phyloP scores from a whole-genome alignment of 2,329 filamentous ascomycete species.

The Triangularia verruculosa region DNA sequence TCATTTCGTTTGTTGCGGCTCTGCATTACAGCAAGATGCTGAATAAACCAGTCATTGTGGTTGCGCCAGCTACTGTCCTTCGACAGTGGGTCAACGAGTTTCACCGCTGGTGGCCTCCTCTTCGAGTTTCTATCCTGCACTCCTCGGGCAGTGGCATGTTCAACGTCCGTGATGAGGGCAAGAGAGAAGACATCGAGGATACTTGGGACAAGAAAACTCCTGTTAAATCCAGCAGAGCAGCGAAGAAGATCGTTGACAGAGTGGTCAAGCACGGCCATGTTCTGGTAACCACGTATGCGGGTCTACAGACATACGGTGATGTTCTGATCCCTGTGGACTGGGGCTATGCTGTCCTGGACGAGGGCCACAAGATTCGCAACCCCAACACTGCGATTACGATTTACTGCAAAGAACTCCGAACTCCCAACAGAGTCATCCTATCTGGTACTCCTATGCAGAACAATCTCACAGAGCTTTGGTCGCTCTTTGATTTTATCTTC shows the following conservation, averaged over 20 bases:
- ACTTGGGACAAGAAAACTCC: conserved; percentile 41
- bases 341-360: conserved; percentile 91
- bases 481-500: conserved; percentile 94
- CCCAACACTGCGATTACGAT: conserved; percentile 94
- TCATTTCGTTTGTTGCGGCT: conserved; percentile 78
- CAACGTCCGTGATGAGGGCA: conserved; percentile 66
- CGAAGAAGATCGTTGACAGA: conserved; percentile 75
- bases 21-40: conserved; percentile 89
- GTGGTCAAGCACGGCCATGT: conserved; percentile 86
- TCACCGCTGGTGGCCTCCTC: conserved; percentile 98
- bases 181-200: conserved; percentile 50
- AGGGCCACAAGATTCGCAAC: conserved; percentile 97
- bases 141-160: conserved; percentile 96
- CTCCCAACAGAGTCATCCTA: conserved; percentile 84
- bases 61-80: conserved; percentile 91
- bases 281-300: conserved; percentile 91
- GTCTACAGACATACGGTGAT: conserved; percentile 87
- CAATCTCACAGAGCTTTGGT: conserved; percentile 93
- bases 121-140: conserved; percentile 91
- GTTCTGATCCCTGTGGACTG: conserved; percentile 80
- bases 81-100: conserved; percentile 99
- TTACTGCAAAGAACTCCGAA: conserved; percentile 89
- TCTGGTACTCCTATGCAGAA: conserved; percentile 98
- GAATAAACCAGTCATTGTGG: conserved; percentile 80
- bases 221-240: conserved; percentile 62